Evolutionary conservation across 306 rosid genomes (phyloP).

Genomic region (Casuarina equisetifolia): DNA sequence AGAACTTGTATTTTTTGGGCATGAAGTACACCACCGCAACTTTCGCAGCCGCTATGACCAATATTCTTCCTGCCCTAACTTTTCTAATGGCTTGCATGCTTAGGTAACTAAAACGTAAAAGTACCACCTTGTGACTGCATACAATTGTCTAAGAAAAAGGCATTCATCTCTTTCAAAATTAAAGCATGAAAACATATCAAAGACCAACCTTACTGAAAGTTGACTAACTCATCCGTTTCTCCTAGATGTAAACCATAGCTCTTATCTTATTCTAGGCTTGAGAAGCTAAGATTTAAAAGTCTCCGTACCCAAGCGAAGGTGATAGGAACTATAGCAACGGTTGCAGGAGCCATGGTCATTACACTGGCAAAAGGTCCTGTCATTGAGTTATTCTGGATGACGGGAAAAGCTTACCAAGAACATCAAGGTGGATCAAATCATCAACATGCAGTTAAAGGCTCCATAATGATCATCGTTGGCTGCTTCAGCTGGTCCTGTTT

Average conservation of each 20-base stretch:
- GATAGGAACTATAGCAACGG: slow-evolving; percentile 75
- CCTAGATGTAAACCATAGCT: neutral
- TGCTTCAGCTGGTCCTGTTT: slow-evolving; percentile 83
- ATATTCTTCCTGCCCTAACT: slow-evolving; percentile 82
- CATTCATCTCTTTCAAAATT: neutral
- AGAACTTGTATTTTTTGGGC: slow-evolving; percentile 77
- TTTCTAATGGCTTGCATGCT: slow-evolving; percentile 75
- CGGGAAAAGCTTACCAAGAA: slow-evolving; percentile 7
- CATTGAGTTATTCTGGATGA: slow-evolving; percentile 49
- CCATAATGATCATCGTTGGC: slow-evolving; percentile 62
- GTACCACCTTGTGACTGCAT: neutral
- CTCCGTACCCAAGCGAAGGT: slow-evolving; percentile 76
- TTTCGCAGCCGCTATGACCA: slow-evolving; percentile 81
- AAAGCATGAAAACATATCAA: neutral
- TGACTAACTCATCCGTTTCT: neutral
- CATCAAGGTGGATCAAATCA: slow-evolving; percentile 33
- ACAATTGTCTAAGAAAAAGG: neutral
- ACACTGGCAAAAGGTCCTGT: slow-evolving; percentile 78
- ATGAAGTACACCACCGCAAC: slow-evolving; percentile 92
- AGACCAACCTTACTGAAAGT: neutral
- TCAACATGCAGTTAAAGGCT: slow-evolving; percentile 61
- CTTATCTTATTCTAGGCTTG: slow-evolving; percentile 50
- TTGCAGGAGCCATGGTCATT: slow-evolving; percentile 87
- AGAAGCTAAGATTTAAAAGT: slow-evolving; percentile 55
- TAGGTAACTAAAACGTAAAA: slow-evolving; percentile 41